A percentile compares a stretch with the other conserved stretches of the same genome.
phyloP scores from a whole-genome alignment of 345 rosid species.

The Anacardium occidentale region DNA sequence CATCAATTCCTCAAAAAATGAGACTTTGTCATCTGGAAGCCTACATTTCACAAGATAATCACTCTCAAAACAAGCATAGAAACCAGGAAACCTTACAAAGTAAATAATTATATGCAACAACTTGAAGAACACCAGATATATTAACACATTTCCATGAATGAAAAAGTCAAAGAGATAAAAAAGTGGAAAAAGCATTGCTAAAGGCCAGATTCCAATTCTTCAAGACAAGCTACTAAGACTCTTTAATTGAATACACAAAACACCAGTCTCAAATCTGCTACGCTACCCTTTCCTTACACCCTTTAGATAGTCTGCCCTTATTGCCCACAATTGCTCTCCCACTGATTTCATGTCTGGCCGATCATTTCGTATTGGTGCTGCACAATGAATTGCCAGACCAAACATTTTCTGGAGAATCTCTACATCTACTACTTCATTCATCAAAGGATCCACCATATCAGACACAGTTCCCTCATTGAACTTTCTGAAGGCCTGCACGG shows the following conservation, averaged over 20 bases:
- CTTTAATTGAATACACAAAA: background rate
- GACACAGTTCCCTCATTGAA: constrained; percentile 54
- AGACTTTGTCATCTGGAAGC: too few species aligned
- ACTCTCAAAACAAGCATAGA: too few species aligned
- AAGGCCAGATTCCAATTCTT: background rate
- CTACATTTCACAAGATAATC: too few species aligned
- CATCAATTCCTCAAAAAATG: too few species aligned
- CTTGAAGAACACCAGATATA: background rate
- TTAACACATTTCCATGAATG: background rate
- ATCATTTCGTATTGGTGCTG: constrained; percentile 69
- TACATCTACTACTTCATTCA: constrained; percentile 50
- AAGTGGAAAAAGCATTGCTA: background rate
- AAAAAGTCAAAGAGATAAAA: too few species aligned
- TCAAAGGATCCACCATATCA: constrained; percentile 61
- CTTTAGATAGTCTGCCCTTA: constrained; percentile 73
- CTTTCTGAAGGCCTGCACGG: constrained; percentile 68
- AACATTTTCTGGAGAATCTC: constrained; percentile 60
- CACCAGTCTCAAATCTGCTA: background rate
- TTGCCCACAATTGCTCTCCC: constrained; percentile 82
- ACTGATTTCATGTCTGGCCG: constrained; percentile 86
- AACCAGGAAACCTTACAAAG: too few species aligned
- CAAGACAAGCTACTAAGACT: background rate
- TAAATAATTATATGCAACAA: background rate
- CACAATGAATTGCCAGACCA: constrained; percentile 79
- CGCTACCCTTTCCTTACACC: constrained; percentile 31